These are phyloP conservation scores for Hemileccinum impolitum DNA, from an alignment of 768 basidiomycete genomes.

Conservation along the genomic window DNA sequence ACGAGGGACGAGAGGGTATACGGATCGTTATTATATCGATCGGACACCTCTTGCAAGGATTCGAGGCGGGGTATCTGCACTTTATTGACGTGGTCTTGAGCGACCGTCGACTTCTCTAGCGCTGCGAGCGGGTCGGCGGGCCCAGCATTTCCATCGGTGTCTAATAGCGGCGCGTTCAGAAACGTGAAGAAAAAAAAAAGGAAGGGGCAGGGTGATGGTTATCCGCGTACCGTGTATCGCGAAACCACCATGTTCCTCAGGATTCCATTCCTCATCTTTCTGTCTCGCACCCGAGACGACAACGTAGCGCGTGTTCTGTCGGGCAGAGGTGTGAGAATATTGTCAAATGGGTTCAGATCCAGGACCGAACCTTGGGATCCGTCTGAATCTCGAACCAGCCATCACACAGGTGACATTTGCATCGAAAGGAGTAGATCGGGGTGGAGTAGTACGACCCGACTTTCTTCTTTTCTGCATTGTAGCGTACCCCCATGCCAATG, in stretches of 20 bases:
- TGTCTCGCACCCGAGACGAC: slow-evolving; percentile 90
- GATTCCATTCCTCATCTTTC: slow-evolving; percentile 96
- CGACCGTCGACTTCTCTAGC: slow-evolving; percentile 84
- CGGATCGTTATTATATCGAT: slow-evolving; percentile 82
- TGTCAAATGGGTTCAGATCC: too few species aligned
- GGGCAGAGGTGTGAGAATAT: background rate
- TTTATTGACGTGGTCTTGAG: slow-evolving; percentile 66
- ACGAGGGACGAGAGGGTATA: slow-evolving; percentile 73
- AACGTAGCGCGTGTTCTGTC: slow-evolving; percentile 86
- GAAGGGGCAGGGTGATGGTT: too few species aligned
- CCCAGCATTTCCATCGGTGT: slow-evolving; percentile 61
- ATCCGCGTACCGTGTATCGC: slow-evolving; percentile 69
- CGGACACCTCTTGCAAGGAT: slow-evolving; percentile 70
- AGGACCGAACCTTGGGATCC: slow-evolving; percentile 78
- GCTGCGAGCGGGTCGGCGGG: slow-evolving; percentile 83
- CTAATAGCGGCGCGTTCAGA: slow-evolving; percentile 32
- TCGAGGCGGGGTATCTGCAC: slow-evolving; percentile 81
- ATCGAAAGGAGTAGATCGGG: slow-evolving; percentile 91
- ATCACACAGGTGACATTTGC: slow-evolving; percentile 95
- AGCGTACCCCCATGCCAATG: slow-evolving; percentile 99
- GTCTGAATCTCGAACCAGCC: slow-evolving; percentile 99
- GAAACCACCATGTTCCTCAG: slow-evolving; percentile 92
- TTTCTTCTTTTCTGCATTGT: slow-evolving; percentile 99
- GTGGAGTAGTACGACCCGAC: slow-evolving; percentile 93
- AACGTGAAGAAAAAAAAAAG: background rate